A percentile compares a stretch with the other conserved stretches of the same genome.
phyloP scores from a whole-genome alignment of 2,329 filamentous ascomycete genomes.

The Hymenoscyphus linearis region DNA sequence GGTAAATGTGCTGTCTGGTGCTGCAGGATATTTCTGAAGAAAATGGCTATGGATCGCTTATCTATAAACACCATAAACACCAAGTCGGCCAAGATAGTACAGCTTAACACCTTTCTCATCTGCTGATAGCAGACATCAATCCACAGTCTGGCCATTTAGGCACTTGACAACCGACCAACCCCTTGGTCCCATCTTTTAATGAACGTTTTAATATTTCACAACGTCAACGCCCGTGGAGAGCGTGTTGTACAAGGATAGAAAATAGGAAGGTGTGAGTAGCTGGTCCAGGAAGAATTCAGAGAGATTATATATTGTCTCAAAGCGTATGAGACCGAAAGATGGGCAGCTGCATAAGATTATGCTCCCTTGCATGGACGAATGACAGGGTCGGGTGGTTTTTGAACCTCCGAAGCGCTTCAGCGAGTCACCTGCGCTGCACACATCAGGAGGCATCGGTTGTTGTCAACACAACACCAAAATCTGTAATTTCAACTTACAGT shows the following conservation, averaged over 20 bases:
- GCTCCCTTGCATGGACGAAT: neutral
- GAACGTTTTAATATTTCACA: neutral
- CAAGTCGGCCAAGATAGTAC: neutral
- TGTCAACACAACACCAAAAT: neutral
- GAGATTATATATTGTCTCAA: neutral
- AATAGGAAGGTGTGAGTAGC: neutral
- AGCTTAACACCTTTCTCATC: neutral
- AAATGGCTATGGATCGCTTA: neutral
- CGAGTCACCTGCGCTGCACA: neutral
- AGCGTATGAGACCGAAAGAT: neutral
- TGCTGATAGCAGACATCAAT: neutral
- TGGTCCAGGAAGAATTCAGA: neutral
- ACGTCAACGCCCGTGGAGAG: neutral
- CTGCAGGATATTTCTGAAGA: neutral
- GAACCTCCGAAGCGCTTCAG: neutral
- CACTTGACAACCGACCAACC: neutral
- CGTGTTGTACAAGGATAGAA: neutral
- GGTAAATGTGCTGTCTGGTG: neutral
- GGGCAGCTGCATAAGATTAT: conserved; percentile 5
- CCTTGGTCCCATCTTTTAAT: neutral
- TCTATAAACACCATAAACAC: neutral
- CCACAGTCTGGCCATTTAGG: neutral
- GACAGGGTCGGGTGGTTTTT: conserved; percentile 8
- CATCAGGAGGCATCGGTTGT: neutral
- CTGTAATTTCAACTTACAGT: neutral